phyloP scores from a whole-genome alignment of 306 rosid genomes.

The Carpinus viminea region DNA sequence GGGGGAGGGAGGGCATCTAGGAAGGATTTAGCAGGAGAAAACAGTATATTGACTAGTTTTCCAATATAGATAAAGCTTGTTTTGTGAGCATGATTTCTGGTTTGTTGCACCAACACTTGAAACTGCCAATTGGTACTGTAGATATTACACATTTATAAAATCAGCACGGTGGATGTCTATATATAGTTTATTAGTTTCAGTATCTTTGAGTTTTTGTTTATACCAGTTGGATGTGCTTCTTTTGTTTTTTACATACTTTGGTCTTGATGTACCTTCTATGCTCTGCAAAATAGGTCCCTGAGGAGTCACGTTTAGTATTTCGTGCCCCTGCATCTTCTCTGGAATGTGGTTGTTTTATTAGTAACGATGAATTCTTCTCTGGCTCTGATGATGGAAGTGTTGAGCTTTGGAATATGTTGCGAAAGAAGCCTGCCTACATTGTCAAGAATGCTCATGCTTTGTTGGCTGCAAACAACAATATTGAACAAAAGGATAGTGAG shows the following conservation, averaged over 20 bases:
- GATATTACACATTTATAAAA: not conserved
- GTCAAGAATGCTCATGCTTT: slow-evolving; percentile 75
- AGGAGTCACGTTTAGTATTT: slow-evolving; percentile 84
- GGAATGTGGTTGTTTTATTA: slow-evolving; percentile 84
- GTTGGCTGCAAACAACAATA: slow-evolving; percentile 36
- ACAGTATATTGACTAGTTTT: not conserved
- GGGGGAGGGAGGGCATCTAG: not conserved
- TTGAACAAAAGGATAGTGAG: slow-evolving; percentile 45
- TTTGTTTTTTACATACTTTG: slow-evolving; percentile 9
- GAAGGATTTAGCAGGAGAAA: not conserved
- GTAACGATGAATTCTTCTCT: slow-evolving; percentile 79
- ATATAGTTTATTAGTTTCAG: not conserved
- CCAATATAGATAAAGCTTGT: not conserved
- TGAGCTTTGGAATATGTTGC: slow-evolving; percentile 67
- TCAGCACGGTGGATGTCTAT: not conserved
- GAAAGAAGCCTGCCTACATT: slow-evolving; percentile 83
- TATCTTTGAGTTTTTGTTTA: slow-evolving; percentile 2
- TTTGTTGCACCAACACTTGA: not conserved
- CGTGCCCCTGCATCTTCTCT: slow-evolving; percentile 87
- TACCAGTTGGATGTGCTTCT: not conserved
- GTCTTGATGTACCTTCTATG: slow-evolving; percentile 21
- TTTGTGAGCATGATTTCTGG: not conserved
- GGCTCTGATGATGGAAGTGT: slow-evolving; percentile 93
- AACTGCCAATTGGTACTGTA: not conserved
- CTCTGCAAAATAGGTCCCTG: slow-evolving; percentile 74